These are phyloP conservation scores for Juncus inflexus DNA, from an alignment of 176 grass and related monocot genomes.

Conservation along the genomic window DNA sequence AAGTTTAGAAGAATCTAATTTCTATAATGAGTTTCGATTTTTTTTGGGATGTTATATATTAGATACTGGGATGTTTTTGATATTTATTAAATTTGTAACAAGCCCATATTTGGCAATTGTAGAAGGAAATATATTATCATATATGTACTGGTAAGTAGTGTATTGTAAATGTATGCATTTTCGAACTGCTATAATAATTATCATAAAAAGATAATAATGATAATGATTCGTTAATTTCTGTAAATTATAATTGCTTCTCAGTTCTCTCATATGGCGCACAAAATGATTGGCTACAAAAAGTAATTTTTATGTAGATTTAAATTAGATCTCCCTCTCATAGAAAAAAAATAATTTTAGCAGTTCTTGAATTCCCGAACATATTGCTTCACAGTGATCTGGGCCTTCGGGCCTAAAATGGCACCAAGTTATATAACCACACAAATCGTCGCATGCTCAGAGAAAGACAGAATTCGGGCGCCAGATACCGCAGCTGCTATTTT, in stretches of 20 bases:
- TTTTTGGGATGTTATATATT: no score
- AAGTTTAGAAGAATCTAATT: conserved; percentile 46
- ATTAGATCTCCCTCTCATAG: not conserved
- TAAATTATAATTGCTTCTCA: no score
- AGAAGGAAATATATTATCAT: no score
- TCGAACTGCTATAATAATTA: not conserved
- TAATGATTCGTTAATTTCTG: not conserved
- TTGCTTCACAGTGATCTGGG: not conserved
- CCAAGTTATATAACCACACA: not conserved
- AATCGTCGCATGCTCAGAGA: not conserved
- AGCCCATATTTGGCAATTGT: no score
- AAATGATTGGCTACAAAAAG: no score
- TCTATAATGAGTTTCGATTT: no score
- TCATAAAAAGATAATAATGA: not conserved
- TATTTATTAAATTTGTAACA: no score
- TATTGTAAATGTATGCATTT: no score
- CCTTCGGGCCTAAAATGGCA: not conserved
- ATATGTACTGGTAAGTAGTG: no score
- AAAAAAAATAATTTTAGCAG: not conserved
- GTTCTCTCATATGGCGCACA: no score
- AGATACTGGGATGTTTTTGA: no score
- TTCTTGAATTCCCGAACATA: not conserved
- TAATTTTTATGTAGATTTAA: not conserved
- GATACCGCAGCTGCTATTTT: conserved; percentile 8
- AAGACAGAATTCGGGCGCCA: not conserved